These are phyloP conservation scores for Eremochloa ophiuroides DNA, from an alignment of 176 grass and related monocot genomes.

Conservation along the genomic window DNA sequence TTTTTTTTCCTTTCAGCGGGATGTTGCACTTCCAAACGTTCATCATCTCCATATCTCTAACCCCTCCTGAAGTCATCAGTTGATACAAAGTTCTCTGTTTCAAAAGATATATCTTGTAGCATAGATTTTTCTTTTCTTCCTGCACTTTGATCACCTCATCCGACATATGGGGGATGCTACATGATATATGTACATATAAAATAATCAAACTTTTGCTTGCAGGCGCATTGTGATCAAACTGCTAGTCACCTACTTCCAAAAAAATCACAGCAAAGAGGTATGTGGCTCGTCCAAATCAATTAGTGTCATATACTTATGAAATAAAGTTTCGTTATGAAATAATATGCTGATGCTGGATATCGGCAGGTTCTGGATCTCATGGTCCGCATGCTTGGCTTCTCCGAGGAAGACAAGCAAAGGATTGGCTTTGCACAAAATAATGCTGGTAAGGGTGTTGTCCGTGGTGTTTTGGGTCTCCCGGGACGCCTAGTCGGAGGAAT, in stretches of 20 bases:
- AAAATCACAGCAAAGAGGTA: conserved; percentile 96
- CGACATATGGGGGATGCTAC: not conserved
- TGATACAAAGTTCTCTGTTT: not conserved
- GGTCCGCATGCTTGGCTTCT: conserved; percentile 96
- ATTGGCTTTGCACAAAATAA: conserved; percentile 80
- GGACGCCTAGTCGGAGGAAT: conserved; percentile 84
- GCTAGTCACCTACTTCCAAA: conserved; percentile 90
- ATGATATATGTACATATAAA: not conserved
- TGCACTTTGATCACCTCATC: not conserved
- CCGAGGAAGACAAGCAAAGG: conserved; percentile 88
- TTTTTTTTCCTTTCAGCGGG: no score
- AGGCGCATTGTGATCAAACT: conserved; percentile 95
- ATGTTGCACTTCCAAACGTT: no score
- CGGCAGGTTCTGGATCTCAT: conserved; percentile 86
- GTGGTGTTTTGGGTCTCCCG: conserved; percentile 77
- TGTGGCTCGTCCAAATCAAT: conserved; percentile 12
- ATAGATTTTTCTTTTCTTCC: not conserved
- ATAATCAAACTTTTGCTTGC: conserved; percentile 31
- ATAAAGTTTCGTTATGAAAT: not conserved
- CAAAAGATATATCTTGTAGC: not conserved
- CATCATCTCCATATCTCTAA: no score
- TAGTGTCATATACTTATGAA: not conserved
- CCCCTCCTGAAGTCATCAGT: no score
- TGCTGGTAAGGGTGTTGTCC: conserved; percentile 72
- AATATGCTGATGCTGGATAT: not conserved